phyloP scores from a whole-genome alignment of 2,329 filamentous ascomycete species.

The Orbilia brochopaga region DNA sequence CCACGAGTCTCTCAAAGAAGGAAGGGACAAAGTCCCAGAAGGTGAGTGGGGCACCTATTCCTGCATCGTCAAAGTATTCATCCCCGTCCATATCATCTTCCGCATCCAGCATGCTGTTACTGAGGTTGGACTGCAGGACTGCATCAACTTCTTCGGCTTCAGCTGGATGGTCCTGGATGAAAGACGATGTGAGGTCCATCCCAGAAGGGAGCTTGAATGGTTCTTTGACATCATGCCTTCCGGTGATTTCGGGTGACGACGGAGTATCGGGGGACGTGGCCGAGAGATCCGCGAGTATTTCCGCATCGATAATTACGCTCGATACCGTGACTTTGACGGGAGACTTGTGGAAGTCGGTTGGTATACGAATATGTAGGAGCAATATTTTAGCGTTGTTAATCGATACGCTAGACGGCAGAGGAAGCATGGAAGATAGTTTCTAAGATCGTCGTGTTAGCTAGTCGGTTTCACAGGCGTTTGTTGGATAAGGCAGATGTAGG shows the following conservation, averaged over 20 bases:
- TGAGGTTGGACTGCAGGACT: slow-evolving; percentile 61
- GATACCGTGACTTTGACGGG: slow-evolving; percentile 82
- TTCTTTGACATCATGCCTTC: slow-evolving; percentile 55
- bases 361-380: slow-evolving; percentile 78
- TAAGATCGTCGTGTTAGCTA: slow-evolving; percentile 57
- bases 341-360: slow-evolving; percentile 84
- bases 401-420: slow-evolving; percentile 74
- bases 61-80: slow-evolving; percentile 68
- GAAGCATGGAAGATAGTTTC: slow-evolving; percentile 78
- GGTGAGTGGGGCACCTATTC: slow-evolving; percentile 73
- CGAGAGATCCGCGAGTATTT: slow-evolving; percentile 61
- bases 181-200: slow-evolving; percentile 76
- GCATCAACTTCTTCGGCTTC: slow-evolving; percentile 73
- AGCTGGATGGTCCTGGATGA: slow-evolving; percentile 72
- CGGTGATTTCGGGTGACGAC: not conserved
- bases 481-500: slow-evolving; percentile 49
- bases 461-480: slow-evolving; percentile 24
- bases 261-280: slow-evolving; percentile 56
- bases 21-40: slow-evolving; percentile 73
- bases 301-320: slow-evolving; percentile 75
- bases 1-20: slow-evolving; percentile 75
- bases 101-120: slow-evolving; percentile 69
- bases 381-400: slow-evolving; percentile 77
- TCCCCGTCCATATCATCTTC: slow-evolving; percentile 67
- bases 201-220: slow-evolving; percentile 67